A percentile compares a stretch with the other conserved stretches of the same genome.
phyloP scores from a whole-genome alignment of 2,329 filamentous ascomycete genomes.

The Xylariaceae sp. region DNA sequence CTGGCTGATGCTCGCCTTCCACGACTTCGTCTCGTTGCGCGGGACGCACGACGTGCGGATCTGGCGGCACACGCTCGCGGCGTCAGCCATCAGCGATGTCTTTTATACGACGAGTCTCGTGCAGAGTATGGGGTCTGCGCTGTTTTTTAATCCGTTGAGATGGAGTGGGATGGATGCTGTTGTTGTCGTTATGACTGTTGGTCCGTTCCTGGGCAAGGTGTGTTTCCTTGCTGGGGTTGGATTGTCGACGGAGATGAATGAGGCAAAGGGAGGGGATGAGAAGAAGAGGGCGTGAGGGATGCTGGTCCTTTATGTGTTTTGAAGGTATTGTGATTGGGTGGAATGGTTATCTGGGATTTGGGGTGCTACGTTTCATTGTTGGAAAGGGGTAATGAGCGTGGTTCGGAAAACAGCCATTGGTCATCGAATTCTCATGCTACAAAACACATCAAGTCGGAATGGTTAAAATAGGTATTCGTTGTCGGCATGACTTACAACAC shows the following conservation, averaged over 20 bases:
- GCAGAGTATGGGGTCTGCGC: constrained; percentile 17
- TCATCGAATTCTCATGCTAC: neutral
- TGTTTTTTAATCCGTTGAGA: constrained; percentile 18
- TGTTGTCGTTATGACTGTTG: constrained; percentile 17
- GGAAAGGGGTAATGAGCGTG: too few species aligned
- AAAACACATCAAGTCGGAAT: neutral
- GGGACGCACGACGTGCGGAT: constrained; percentile 11
- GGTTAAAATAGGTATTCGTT: neutral
- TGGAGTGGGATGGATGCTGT: constrained; percentile 15
- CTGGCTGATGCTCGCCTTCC: constrained; percentile 23
- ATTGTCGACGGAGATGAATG: constrained; percentile 4
- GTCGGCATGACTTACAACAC: neutral
- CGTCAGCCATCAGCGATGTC: constrained; percentile 21
- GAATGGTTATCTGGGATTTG: too few species aligned
- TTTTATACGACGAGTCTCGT: constrained; percentile 20
- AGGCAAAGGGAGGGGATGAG: too few species aligned
- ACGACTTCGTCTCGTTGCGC: constrained; percentile 21
- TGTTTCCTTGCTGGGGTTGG: constrained; percentile 21
- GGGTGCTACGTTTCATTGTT: too few species aligned
- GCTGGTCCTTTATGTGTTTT: neutral
- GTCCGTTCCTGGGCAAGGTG: constrained; percentile 21
- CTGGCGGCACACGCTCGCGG: constrained; percentile 22
- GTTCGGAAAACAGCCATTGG: too few species aligned
- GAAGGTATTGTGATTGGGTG: neutral
- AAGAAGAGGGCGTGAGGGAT: constrained; percentile 12